A percentile compares a stretch with the other conserved stretches of the same genome.
Evolutionary conservation across 2,329 filamentous ascomycete species (phyloP).

Genomic region (Elsinoe fawcettii): DNA sequence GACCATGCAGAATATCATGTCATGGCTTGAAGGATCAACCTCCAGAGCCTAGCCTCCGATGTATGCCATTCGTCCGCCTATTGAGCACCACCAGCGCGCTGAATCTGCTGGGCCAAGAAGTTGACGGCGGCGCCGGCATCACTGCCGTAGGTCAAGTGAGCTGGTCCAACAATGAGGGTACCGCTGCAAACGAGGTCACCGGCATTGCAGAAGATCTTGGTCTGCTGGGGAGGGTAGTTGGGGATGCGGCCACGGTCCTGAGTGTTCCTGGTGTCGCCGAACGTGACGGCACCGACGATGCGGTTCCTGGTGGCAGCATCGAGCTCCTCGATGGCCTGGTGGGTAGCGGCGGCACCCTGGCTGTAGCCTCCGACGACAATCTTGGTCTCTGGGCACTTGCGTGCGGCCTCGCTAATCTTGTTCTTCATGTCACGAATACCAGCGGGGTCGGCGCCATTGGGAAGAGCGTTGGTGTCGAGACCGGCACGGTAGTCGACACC

Average conservation of each 20-base stretch:
- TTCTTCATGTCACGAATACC: constrained; percentile 18
- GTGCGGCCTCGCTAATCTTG: constrained; percentile 4
- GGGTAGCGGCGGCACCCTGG: constrained; percentile 24
- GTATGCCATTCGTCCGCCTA: neutral
- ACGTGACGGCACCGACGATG: constrained; percentile 24
- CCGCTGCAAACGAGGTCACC: constrained; percentile 22
- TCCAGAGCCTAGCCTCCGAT: neutral
- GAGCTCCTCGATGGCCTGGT: constrained; percentile 21
- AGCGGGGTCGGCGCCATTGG: constrained; percentile 21
- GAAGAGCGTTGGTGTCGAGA: constrained; percentile 21
- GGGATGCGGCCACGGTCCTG: constrained; percentile 22
- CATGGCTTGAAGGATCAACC: neutral
- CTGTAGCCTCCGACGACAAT: constrained; percentile 25
- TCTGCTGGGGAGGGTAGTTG: constrained; percentile 16
- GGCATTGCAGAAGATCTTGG: constrained; percentile 22
- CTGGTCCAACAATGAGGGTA: constrained; percentile 18
- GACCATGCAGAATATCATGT: neutral
- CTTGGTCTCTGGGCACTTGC: constrained; percentile 25
- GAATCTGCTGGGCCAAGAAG: constrained; percentile 14
- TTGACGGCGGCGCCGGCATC: constrained; percentile 22
- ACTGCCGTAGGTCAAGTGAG: constrained; percentile 22
- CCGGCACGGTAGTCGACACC: constrained; percentile 20
- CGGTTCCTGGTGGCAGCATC: constrained; percentile 18
- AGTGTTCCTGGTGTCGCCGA: constrained; percentile 26
- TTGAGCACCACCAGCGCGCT: constrained; percentile 7